Base-by-base conservation (phyloP, 306 rosid species). In the Dryas drummondii region DNA sequence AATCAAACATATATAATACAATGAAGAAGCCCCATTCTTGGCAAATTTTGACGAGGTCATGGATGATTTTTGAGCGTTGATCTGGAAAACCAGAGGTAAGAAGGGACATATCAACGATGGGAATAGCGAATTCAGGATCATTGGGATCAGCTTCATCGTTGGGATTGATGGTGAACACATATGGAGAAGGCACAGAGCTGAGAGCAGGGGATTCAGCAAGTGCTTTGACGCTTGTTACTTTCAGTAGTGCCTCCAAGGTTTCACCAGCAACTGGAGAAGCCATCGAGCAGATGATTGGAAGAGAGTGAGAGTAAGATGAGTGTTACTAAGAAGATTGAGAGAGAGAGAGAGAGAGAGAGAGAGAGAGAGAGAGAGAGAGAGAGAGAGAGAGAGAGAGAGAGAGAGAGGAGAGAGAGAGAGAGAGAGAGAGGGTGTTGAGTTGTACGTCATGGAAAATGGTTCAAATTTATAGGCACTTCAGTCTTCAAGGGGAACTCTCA, bases 51-150 rank as follows among this genome's bases (percentile, higher is more conserved):
- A 62, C 78, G 0, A 87, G 85, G 40, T 80, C 10, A 11, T 65
- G 62, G 19, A 87, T 69, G 1, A 71, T 17, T 63, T 64, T 3
- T 58, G 84, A 32, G 19, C 79, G 91, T 68, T 66, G 82, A 12
- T 56, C 81, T 63, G 85, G 79, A 42, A 79, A 77, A 16, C 60
- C 16, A 3, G 87, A 87, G 45, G 79, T 75, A 81, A 87, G 84
- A 8, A 65, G 64, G 40, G 88, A 82, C 17, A 84, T 72, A 61
- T 87, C 88, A 50, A 84, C 72, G 79, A 84, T 26, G 46, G 91
- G 91, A 32, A 32, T 32, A 32, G 37, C 37, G 37, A 32, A 32
- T 32, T 32, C 37, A 32, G 37, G 37, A 32, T 80, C 47, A 2
- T 82, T 83, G 3, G 82, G 82, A 22, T 58, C 79, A 55, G 70